These are phyloP conservation scores for Didymella arachidicola DNA, from an alignment of 2,329 filamentous ascomycete genomes.

Conservation along the genomic window DNA sequence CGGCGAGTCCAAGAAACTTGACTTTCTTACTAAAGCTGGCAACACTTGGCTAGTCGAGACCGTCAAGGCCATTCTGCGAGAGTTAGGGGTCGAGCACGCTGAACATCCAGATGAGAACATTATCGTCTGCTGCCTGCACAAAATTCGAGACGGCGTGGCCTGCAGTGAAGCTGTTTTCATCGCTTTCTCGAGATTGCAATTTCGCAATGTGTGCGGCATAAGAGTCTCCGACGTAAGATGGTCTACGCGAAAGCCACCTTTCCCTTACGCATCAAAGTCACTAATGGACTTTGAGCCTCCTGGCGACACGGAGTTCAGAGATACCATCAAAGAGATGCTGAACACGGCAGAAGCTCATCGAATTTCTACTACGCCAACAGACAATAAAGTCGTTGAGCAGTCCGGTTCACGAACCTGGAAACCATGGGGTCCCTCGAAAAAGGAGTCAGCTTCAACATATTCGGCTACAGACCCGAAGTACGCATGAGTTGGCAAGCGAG, in stretches of 20 bases:
- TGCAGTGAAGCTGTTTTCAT: slow-evolving; percentile 35
- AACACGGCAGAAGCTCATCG: slow-evolving; percentile 26
- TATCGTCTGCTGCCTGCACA: slow-evolving; percentile 35
- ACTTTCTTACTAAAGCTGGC: slow-evolving; percentile 37
- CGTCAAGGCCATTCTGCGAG: slow-evolving; percentile 32
- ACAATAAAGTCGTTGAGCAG: not conserved
- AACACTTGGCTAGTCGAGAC: slow-evolving; percentile 38
- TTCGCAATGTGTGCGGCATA: slow-evolving; percentile 36
- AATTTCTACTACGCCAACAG: not conserved
- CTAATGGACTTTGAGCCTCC: slow-evolving; percentile 1
- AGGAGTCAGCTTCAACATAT: not conserved
- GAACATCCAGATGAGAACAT: slow-evolving; percentile 22
- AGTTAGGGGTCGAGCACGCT: slow-evolving; percentile 35
- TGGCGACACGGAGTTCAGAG: slow-evolving; percentile 29
- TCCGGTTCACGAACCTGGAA: slow-evolving; percentile 3
- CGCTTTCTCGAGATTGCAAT: slow-evolving; percentile 37
- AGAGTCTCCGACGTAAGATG: slow-evolving; percentile 31
- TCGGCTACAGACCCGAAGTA: not conserved
- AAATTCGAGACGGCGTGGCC: slow-evolving; percentile 32
- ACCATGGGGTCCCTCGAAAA: not conserved
- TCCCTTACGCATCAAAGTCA: not conserved
- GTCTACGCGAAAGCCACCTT: slow-evolving; percentile 23
- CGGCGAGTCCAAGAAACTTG: slow-evolving; percentile 34
- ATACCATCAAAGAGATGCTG: slow-evolving; percentile 31
- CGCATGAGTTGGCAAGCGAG: not conserved